Base-by-base conservation (phyloP, 2,329 filamentous ascomycete genomes). In the Trichoderma endophyticum region DNA sequence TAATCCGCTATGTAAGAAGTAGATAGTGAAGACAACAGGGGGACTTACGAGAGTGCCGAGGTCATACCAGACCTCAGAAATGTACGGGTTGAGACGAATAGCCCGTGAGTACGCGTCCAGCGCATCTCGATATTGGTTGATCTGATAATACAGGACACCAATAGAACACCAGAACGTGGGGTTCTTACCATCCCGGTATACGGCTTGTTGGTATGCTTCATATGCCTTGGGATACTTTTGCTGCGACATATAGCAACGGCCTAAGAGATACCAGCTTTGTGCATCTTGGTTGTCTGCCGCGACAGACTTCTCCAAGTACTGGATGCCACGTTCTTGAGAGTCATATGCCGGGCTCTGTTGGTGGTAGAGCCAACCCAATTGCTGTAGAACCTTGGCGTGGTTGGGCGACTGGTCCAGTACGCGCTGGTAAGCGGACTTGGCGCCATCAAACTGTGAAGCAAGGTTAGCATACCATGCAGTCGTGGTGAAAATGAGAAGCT, bases 91-190 rank as follows among this genome's bases (percentile, higher is more conserved):
- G 77, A 99, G 84, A 71, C 96, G 92, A 78, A 98, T 99, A 61
- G 96, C 96, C 73, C 96, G 93, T 73, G 95, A 98, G 83, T 98
- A 99, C 51, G 96, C 96, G 84, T 99, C 96, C 68, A 99, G 88
- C 3, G 96, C 96, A 85, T 99, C 96, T 72, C 96, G 91, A 83
- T 99, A 99, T 84, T 99, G 96, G 83, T 98, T 99, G 85, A 99
- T 99, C 83, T 98, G 96, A 84, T 98, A 99, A 82, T 99, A 99
- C 73, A 99, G 88, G 18, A 99, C 96, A 81, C 96, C 96, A 80
- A 99, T 99, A 11, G 95, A 98, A 85, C 96, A 98, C 96, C 96
- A 99, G 85, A 98, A 99, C 2, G 96, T 98, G 21, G 96, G 96
- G 81, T 98, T 98, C 76, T 96, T 92, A 39, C 96, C 96, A 80